phyloP scores from a whole-genome alignment of 495 filamentous ascomycete genomes.

The Amniculicola lignicola region DNA sequence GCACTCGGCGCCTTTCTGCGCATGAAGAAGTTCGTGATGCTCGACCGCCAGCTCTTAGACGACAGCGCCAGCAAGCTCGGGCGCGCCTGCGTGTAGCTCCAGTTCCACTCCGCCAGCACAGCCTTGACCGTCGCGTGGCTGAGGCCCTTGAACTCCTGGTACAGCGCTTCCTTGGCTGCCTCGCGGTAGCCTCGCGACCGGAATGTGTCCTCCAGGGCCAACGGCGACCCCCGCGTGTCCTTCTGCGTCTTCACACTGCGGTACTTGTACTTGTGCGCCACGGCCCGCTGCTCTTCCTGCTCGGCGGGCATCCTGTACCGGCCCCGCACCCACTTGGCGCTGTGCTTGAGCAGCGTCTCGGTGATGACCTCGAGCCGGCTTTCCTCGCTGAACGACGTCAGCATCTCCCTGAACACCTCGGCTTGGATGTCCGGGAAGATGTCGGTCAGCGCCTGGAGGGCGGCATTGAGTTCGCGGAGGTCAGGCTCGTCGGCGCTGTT shows the following conservation, averaged over 20 bases:
- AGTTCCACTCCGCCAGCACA: constrained; percentile 87
- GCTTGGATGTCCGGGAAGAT: constrained; percentile 85
- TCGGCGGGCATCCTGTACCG: constrained; percentile 46
- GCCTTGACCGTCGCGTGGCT: constrained; percentile 77
- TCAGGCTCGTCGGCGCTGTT: constrained; percentile 48
- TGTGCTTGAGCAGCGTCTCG: constrained; percentile 76
- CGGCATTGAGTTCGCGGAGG: constrained; percentile 69
- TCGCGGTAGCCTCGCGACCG: constrained; percentile 68
- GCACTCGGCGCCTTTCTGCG: constrained; percentile 62
- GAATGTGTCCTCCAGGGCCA: constrained; percentile 71
- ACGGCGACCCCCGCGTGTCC: constrained; percentile 34
- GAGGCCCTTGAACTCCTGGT: constrained; percentile 79
- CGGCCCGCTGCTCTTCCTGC: constrained; percentile 12
- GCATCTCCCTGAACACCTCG: constrained; percentile 90
- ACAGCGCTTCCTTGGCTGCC: constrained; percentile 59
- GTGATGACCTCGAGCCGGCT: constrained; percentile 82
- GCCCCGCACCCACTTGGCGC: constrained; percentile 69
- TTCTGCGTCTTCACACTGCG: constrained; percentile 20
- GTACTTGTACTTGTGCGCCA: constrained; percentile 39
- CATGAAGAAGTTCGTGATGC: constrained; percentile 69
- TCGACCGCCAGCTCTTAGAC: constrained; percentile 80
- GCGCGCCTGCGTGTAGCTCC: constrained; percentile 75
- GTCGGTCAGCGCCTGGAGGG: constrained; percentile 65
- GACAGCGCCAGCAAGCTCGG: constrained; percentile 70
- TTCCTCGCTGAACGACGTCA: constrained; percentile 73